These are phyloP conservation scores for Xylariaceae sp. DNA, from an alignment of 2,329 filamentous ascomycete species.

Conservation along the genomic window DNA sequence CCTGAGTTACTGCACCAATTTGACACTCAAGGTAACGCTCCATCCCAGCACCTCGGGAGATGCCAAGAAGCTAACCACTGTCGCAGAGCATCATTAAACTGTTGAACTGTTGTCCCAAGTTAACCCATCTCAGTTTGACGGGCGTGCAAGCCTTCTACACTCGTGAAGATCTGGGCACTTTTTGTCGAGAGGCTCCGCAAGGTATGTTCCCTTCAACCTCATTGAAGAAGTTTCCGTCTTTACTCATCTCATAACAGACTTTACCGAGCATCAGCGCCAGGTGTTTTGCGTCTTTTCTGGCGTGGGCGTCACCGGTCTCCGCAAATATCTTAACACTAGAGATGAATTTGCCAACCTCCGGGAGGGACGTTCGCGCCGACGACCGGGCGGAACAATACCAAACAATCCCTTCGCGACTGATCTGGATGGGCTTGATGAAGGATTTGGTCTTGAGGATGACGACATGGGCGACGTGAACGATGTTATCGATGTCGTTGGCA, in stretches of 20 bases:
- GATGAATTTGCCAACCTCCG: constrained; percentile 41
- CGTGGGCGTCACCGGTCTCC: constrained; percentile 69
- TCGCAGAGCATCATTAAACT: constrained; percentile 79
- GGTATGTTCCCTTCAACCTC: constrained; percentile 41
- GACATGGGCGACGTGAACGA: constrained; percentile 35
- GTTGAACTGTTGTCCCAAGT: constrained; percentile 82
- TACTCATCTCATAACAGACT: constrained; percentile 55
- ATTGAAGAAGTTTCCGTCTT: neutral
- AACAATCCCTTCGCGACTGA: constrained; percentile 18
- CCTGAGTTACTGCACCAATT: constrained; percentile 84
- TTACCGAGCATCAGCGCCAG: constrained; percentile 88
- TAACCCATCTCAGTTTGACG: constrained; percentile 92
- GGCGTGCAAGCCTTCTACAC: constrained; percentile 82
- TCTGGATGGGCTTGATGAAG: constrained; percentile 30
- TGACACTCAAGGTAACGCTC: constrained; percentile 66
- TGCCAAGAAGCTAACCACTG: constrained; percentile 9
- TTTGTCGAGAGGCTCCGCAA: constrained; percentile 77
- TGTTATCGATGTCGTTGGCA: constrained; percentile 25
- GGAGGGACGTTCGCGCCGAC: constrained; percentile 19
- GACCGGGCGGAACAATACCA: constrained; percentile 8
- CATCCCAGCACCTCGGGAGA: neutral
- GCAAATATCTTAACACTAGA: constrained; percentile 66
- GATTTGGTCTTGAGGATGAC: constrained; percentile 31
- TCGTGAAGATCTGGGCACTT: constrained; percentile 73
- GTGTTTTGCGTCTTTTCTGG: constrained; percentile 98